A percentile compares a stretch with the other conserved stretches of the same genome.
Evolutionary conservation across 352 stramenopile species (phyloP).

Genomic region (Globisporangium parvum): DNA sequence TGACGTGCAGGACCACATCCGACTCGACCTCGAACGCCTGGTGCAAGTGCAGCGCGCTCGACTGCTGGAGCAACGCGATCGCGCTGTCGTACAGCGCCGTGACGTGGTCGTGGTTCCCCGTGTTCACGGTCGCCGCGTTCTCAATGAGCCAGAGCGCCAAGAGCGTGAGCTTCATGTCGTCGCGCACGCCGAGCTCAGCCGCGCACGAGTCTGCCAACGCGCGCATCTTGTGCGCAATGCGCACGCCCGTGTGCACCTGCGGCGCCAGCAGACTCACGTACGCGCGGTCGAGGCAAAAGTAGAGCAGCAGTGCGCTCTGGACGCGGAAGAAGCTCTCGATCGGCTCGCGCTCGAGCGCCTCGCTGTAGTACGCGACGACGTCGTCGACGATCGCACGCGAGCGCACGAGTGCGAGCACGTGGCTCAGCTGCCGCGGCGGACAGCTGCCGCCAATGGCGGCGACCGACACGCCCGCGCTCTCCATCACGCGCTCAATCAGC

Average conservation of each 20-base stretch:
- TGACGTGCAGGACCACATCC: slow-evolving; percentile 65
- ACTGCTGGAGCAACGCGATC: slow-evolving; percentile 56
- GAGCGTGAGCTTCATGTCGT: slow-evolving; percentile 81
- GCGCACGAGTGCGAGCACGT: slow-evolving; percentile 50
- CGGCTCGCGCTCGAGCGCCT: slow-evolving; percentile 58
- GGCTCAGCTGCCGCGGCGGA: slow-evolving; percentile 38
- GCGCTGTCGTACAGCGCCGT: slow-evolving; percentile 57
- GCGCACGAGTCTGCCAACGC: slow-evolving; percentile 64
- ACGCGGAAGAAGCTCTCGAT: slow-evolving; percentile 78
- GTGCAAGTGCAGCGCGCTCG: slow-evolving; percentile 67
- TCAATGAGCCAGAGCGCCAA: slow-evolving; percentile 76
- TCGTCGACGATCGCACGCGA: slow-evolving; percentile 43
- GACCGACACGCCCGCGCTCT: slow-evolving; percentile 42
- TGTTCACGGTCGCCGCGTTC: slow-evolving; percentile 70
- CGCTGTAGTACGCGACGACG: slow-evolving; percentile 50
- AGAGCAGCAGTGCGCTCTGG: slow-evolving; percentile 62
- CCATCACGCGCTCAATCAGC: slow-evolving; percentile 73
- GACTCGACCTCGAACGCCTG: slow-evolving; percentile 67
- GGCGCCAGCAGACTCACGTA: slow-evolving; percentile 50
- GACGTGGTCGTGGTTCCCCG: slow-evolving; percentile 53
- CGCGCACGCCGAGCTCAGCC: slow-evolving; percentile 60
- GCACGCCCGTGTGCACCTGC: slow-evolving; percentile 39
- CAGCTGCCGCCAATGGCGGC: slow-evolving; percentile 28
- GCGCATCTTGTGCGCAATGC: slow-evolving; percentile 58
- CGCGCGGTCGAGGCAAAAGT: slow-evolving; percentile 71